These are phyloP conservation scores for Calonectria pseudoreteaudii DNA, from an alignment of 2,329 filamentous ascomycete genomes.

Conservation along the genomic window DNA sequence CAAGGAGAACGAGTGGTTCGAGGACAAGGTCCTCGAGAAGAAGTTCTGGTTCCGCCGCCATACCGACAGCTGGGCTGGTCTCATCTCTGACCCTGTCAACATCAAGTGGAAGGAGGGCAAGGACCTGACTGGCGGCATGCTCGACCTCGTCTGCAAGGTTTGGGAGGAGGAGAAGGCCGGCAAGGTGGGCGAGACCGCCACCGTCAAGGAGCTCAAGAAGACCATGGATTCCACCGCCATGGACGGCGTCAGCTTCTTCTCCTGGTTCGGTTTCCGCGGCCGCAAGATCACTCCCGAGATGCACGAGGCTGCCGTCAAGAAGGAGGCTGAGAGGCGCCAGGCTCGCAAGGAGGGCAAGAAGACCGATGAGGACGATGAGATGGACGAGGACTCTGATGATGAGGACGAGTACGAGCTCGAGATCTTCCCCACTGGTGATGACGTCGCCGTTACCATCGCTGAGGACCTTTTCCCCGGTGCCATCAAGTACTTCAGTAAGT, in stretches of 20 bases:
- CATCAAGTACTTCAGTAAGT: conserved; percentile 91
- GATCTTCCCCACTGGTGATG: conserved; percentile 89
- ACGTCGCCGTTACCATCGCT: conserved; percentile 81
- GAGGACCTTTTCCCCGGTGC: conserved; percentile 92
- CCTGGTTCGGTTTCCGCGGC: conserved; percentile 86
- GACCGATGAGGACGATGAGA: conserved; percentile 54
- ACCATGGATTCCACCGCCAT: conserved; percentile 71
- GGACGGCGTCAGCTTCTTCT: conserved; percentile 83
- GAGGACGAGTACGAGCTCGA: conserved; percentile 78
- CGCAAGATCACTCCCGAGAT: conserved; percentile 79
- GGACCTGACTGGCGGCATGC: conserved; percentile 85
- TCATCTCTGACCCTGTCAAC: conserved; percentile 89
- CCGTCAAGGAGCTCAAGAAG: conserved; percentile 63
- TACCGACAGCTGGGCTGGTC: conserved; percentile 76
- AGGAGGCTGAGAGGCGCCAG: conserved; percentile 69
- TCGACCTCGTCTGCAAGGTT: conserved; percentile 78
- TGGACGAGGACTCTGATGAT: conserved; percentile 60
- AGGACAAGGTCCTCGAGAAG: conserved; percentile 84
- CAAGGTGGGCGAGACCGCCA: conserved; percentile 57
- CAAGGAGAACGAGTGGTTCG: conserved; percentile 83
- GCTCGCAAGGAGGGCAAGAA: conserved; percentile 63
- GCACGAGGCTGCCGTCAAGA: conserved; percentile 70
- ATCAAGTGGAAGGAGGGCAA: conserved; percentile 86
- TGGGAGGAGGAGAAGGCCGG: conserved; percentile 68
- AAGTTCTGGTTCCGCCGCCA: conserved; percentile 87